phyloP scores from a whole-genome alignment of 768 basidiomycete genomes.

The Psilocybe cyanescens region DNA sequence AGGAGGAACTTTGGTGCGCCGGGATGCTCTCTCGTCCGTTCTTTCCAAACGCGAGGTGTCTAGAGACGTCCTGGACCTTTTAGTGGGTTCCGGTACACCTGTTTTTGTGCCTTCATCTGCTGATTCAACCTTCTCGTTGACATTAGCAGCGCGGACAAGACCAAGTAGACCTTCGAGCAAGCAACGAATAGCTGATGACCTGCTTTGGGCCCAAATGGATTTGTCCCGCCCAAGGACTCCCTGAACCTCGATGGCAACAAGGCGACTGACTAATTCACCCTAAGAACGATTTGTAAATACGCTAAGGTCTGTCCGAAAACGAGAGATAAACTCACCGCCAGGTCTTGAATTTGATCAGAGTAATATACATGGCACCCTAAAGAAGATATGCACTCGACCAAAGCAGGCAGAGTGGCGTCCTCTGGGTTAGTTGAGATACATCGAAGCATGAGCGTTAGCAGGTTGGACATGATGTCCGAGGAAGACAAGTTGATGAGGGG shows the following conservation, averaged over 20 bases:
- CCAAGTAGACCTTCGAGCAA: constrained; percentile 73
- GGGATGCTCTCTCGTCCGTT: constrained; percentile 43
- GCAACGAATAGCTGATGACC: constrained; percentile 70
- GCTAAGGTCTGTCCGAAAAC: background rate
- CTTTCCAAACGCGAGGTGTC: constrained; percentile 32
- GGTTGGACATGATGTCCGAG: constrained; percentile 82
- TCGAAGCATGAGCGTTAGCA: constrained; percentile 75
- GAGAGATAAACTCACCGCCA: constrained; percentile 51
- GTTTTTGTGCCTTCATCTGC: constrained; percentile 7
- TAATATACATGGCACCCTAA: constrained; percentile 94
- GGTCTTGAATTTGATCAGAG: constrained; percentile 93
- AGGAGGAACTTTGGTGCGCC: constrained; percentile 70
- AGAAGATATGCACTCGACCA: constrained; percentile 81
- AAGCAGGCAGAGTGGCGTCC: constrained; percentile 65
- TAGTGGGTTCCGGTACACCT: constrained; percentile 9
- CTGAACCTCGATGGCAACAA: constrained; percentile 71
- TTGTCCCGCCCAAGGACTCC: constrained; percentile 49
- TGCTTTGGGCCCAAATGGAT: constrained; percentile 34
- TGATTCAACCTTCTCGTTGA: constrained; percentile 35
- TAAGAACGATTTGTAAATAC: constrained; percentile 18
- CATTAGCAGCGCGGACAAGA: constrained; percentile 66
- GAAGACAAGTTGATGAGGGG: constrained; percentile 91
- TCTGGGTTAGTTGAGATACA: constrained; percentile 62
- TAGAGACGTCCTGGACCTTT: constrained; percentile 16
- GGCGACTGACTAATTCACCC: constrained; percentile 79